Percentiles rank a stretch among this genome's conserved stretches.
phyloP scores from a whole-genome alignment of 2,329 filamentous ascomycete genomes.

The Stagonosporopsis tanaceti region DNA sequence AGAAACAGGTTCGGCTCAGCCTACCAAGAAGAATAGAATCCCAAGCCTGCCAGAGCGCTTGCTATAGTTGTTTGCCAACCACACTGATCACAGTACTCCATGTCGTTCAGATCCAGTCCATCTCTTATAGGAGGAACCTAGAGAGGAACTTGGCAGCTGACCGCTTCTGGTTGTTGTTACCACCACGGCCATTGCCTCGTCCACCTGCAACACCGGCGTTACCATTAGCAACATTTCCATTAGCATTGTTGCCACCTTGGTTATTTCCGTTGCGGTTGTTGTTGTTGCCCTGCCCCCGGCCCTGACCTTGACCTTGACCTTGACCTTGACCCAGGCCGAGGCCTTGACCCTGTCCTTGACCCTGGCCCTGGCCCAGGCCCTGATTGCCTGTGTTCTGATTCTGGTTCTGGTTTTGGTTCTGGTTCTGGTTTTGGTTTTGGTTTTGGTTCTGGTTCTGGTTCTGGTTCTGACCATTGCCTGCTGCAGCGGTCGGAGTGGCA shows the following conservation, averaged over 20 bases:
- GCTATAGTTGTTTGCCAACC: not conserved
- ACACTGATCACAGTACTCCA: not conserved
- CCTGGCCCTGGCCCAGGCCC: slow-evolving; percentile 8
- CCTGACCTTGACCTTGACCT: slow-evolving; percentile 1
- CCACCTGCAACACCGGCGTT: slow-evolving; percentile 19
- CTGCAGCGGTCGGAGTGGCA: slow-evolving; percentile 8
- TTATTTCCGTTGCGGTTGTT: slow-evolving; percentile 14
- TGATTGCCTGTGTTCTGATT: slow-evolving; percentile 8
- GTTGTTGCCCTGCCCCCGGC: slow-evolving; percentile 9
- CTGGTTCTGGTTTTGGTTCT: slow-evolving; percentile 3
- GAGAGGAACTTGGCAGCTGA: slow-evolving; percentile 9
- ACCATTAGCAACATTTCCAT: slow-evolving; percentile 19
- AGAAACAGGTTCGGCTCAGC: slow-evolving; percentile 5
- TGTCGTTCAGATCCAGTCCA: not conserved
- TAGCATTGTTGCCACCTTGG: slow-evolving; percentile 15
- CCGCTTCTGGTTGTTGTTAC: slow-evolving; percentile 18
- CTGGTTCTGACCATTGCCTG: slow-evolving; percentile 18
- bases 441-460: too few relatives aligned
- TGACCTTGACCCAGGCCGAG: too few relatives aligned
- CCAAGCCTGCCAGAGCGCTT: slow-evolving; percentile 16
- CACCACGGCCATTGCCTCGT: slow-evolving; percentile 20
- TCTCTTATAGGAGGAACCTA: slow-evolving; percentile 6
- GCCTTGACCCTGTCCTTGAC: too few relatives aligned
- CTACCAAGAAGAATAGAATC: slow-evolving; percentile 2
- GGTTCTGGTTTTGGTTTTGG: slow-evolving; percentile 19